Evolutionary conservation across 2,329 filamentous ascomycete genomes (phyloP), one percentile per base, ranked within the genome.

Genomic region (Periconia macrospinosa): DNA sequence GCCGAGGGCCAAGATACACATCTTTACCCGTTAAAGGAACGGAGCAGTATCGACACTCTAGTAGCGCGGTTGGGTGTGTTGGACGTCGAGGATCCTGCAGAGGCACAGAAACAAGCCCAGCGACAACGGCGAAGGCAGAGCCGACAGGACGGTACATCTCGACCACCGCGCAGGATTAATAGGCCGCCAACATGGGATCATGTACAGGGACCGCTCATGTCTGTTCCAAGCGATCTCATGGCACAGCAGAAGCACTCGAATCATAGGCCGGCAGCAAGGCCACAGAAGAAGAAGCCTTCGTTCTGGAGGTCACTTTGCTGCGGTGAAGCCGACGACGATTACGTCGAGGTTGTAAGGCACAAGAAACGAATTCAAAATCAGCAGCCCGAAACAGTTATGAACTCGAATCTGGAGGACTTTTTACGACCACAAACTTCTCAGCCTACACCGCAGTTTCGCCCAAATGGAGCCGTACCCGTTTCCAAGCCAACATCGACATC

Each of bases 21-120:
- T 17, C 77, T 82, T 3, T 81, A 84, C 7, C 83, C 86, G 3
- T 73, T 87, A 50, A 82, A 86, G 62, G 80, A 84, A 53, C 81
- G 90, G 48, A 88, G 86, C 33, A 97, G 92, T 65, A 82, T 97
- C 52, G 94, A 99, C 72, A 96, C 92, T 0, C 78, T 97, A 53
- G 86, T 92, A 41, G 90, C 91, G 60, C 81, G 90, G 43, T 78
- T 97, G 3, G 91, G 91, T 2, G 78, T 94, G 18, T 72, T 91
- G n/a, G 84, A 90, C 44, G 75, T 92, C 40, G 78, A 86, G 6
- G 70, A 73, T 23, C 53, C 59, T 7, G 59, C 48, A 35, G 73
- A 76, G 47, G 73, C 74, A 33, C 71, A 75, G 19, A 30, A 35
- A n/a, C 47, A 49, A 27, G 17, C 45, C 20, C 27, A 41, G 51